phyloP scores from a whole-genome alignment of 139 green algal species.

The Micractinium sp. region DNA sequence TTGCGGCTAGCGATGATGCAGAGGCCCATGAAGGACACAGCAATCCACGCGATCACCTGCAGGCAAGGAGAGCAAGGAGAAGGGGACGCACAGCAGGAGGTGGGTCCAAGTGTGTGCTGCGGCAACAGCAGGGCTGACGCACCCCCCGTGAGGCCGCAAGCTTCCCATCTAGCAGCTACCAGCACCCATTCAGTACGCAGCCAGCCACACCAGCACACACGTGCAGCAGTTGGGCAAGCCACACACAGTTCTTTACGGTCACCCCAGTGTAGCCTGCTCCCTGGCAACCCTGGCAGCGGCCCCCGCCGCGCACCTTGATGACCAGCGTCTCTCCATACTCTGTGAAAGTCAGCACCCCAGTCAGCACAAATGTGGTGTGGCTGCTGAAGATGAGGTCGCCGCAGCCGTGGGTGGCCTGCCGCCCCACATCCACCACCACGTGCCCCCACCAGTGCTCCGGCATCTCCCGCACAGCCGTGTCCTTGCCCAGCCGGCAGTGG shows the following conservation, averaged over 20 bases:
- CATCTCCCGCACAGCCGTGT: conserved; percentile 63
- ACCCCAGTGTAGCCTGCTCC: neutral
- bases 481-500: conserved; percentile 78
- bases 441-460: conserved; percentile 79
- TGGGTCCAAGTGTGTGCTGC: neutral
- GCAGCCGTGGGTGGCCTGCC: conserved; percentile 75
- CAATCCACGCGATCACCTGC: conserved; percentile 63
- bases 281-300: neutral
- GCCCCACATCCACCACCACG: conserved; percentile 71
- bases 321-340: conserved; percentile 71
- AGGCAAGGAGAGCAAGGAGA: neutral
- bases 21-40: conserved; percentile 62
- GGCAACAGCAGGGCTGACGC: neutral
- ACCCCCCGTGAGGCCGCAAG: neutral
- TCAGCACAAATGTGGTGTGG: conserved; percentile 84
- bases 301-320: conserved; percentile 49
- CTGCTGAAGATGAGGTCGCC: conserved; percentile 95
- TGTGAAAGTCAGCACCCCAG: conserved; percentile 80
- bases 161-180: neutral
- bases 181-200: neutral
- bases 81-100: neutral
- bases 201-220: neutral
- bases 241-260: neutral
- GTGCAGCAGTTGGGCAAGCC: neutral
- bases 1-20: conserved; percentile 92